These are phyloP conservation scores for Phytophthora boehmeriae DNA, from an alignment of 352 stramenopile species.

Conservation along the genomic window DNA sequence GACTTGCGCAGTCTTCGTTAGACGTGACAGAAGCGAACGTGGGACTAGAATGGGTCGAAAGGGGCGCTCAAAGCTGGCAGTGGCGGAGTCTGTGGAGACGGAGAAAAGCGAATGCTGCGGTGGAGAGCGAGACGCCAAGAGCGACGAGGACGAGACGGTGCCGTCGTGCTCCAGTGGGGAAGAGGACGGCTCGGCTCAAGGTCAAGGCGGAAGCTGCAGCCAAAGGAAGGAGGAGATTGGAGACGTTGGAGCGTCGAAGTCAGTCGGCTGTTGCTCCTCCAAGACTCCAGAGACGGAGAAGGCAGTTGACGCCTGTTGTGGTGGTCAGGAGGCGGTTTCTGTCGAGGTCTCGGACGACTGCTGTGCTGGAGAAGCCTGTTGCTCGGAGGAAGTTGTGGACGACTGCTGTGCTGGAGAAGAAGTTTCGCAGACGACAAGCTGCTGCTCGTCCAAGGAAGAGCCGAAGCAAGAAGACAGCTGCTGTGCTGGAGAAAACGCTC, in stretches of 20 bases:
- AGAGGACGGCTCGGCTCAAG: slow-evolving; percentile 9
- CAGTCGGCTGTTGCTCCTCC: slow-evolving; percentile 13
- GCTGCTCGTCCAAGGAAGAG: slow-evolving; percentile 16
- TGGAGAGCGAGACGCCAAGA: slow-evolving; percentile 12
- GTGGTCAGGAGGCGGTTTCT: background rate
- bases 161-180: slow-evolving; percentile 28
- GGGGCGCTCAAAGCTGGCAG: background rate
- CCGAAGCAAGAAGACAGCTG: background rate
- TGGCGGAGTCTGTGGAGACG: slow-evolving; percentile 1
- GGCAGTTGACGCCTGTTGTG: background rate
- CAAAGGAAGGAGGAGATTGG: background rate
- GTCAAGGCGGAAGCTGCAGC: background rate
- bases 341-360: background rate
- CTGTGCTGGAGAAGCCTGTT: background rate
- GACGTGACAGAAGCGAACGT: background rate
- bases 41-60: slow-evolving; percentile 6
- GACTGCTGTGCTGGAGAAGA: background rate
- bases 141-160: slow-evolving; percentile 29
- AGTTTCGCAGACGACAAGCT: slow-evolving; percentile 6
- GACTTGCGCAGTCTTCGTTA: too few relatives aligned
- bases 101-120: slow-evolving; percentile 7
- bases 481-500: background rate
- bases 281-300: background rate
- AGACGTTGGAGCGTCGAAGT: background rate
- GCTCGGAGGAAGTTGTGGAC: too few relatives aligned